Base-by-base conservation (phyloP, 169 alveolate genomes). In the Plasmodium gallinaceum region DNA sequence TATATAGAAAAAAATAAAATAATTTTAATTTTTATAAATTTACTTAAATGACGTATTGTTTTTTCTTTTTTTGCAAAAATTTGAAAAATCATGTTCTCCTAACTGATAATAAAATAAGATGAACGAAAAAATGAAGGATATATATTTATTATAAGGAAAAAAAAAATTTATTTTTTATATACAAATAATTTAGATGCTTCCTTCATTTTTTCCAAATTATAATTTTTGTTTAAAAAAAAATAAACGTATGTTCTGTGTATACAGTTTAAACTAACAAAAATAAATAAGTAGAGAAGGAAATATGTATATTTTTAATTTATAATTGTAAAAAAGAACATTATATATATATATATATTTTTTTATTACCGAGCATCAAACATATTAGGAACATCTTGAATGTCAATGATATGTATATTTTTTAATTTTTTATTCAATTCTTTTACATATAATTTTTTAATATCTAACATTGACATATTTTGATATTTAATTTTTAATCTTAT, bases 291-390 rank as follows among this genome's bases (percentile, higher is more conserved):
- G 5, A 52, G 0, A 52, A 52, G 14, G 18, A 10, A 54, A 16
- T 10, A 54, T 2, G 14, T 2, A 54, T 8, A 54, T 3, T 16
- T 54, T 16, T 54, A 16, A 14, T 16, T 16, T 54, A 54, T 54
- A 12, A 7, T 9, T 54, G 14, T 54, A 70, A 5, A 51, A 7
- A 71, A 46, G 48, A 46, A 71, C 10, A 45, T 48, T 71, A 60
- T 71, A 22, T 18, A 43, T 71, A n/a, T 26, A 37, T 7, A 10
- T 62, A 51, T 6, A 70, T 70, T 22, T 32, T 52, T 10, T 46
- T 51, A 32, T 61, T 57, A 83, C 91, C 91, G 91, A 5, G 91
- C 85, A 45, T 83, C 91, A 83, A 83, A 83, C 14, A n/a, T 57
- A 62, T 83, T 83, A 62, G 91, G 85, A 5, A 83, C 91, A 83